phyloP scores from a whole-genome alignment of 2,329 filamentous ascomycete genomes.

The Fusarium liriodendri region DNA sequence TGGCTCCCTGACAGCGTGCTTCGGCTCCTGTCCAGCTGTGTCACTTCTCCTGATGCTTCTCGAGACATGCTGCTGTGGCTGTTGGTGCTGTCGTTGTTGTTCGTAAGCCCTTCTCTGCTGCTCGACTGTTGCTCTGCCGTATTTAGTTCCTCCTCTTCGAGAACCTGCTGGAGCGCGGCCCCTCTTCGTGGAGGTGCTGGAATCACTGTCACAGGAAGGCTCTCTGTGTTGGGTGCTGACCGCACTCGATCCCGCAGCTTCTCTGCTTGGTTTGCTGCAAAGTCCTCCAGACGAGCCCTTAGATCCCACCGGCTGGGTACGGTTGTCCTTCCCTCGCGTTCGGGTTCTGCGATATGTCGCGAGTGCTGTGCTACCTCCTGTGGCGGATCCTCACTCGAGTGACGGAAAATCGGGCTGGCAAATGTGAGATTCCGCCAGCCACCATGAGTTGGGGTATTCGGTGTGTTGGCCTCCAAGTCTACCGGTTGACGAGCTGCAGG shows the following conservation, averaged over 20 bases:
- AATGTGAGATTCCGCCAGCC: conserved; percentile 44
- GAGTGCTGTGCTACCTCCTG: conserved; percentile 12
- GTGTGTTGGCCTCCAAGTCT: conserved; percentile 46
- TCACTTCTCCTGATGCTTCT: conserved; percentile 35
- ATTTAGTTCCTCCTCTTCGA: conserved; percentile 62
- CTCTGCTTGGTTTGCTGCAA: conserved; percentile 70
- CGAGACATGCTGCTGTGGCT: conserved; percentile 42
- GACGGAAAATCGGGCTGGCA: conserved; percentile 23
- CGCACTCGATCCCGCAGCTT: conserved; percentile 67
- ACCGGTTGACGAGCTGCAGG: conserved; percentile 21
- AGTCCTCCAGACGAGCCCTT: conserved; percentile 67
- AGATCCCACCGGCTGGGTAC: conserved; percentile 64
- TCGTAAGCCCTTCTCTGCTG: conserved; percentile 19
- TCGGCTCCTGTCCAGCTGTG: conserved; percentile 35
- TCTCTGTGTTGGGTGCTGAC: conserved; percentile 64
- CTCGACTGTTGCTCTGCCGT: conserved; percentile 27
- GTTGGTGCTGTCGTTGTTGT: conserved; percentile 27
- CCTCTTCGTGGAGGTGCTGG: conserved; percentile 70
- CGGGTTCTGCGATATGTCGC: conserved; percentile 6
- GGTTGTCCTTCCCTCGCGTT: conserved; percentile 18
- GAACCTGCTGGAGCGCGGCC: conserved; percentile 64
- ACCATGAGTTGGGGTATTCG: conserved; percentile 35
- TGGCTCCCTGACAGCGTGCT: conserved; percentile 39
- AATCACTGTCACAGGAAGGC: conserved; percentile 69
- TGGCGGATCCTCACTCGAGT: conserved; percentile 22